These are phyloP conservation scores for Lactarius hatsudake DNA, from an alignment of 768 basidiomycete species.

Conservation along the genomic window DNA sequence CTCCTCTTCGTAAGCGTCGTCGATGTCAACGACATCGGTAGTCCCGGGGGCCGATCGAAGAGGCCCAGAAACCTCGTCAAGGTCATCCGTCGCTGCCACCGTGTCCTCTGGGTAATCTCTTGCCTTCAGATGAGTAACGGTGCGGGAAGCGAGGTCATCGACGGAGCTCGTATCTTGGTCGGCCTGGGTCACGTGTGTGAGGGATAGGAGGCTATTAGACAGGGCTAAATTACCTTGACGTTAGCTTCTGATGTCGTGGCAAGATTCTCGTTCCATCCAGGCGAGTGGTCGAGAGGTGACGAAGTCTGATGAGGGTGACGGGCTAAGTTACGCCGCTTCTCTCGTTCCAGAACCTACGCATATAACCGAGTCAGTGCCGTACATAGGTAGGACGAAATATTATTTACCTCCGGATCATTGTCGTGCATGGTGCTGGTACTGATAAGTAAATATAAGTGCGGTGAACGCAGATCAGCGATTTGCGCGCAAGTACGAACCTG, in stretches of 20 bases:
- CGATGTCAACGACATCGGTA: constrained; percentile 13
- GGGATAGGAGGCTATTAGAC: not conserved
- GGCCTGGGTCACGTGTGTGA: constrained; percentile 15
- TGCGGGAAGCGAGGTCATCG: constrained; percentile 23
- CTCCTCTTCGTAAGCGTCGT: constrained; percentile 27
- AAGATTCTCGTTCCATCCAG: constrained; percentile 70
- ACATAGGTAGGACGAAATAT: not conserved
- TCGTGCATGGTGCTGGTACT: constrained; percentile 51
- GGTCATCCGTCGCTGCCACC: constrained; percentile 15
- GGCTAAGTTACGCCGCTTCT: constrained; percentile 52
- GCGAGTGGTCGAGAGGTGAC: constrained; percentile 50
- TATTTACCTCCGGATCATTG: constrained; percentile 51
- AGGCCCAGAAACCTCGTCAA: constrained; percentile 26
- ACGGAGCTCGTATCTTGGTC: constrained; percentile 12
- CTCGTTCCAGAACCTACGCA: constrained; percentile 46
- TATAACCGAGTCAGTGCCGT: not conserved
- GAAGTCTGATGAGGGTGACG: constrained; percentile 46
- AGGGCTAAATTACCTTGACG: constrained; percentile 47
- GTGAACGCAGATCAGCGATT: not conserved
- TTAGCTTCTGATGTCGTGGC: constrained; percentile 63
- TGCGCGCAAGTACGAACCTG: constrained; percentile 15
- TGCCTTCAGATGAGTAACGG: constrained; percentile 19
- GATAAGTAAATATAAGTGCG: not conserved
- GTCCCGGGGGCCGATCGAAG: constrained; percentile 20
- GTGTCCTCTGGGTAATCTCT: constrained; percentile 19